Evolutionary conservation across 331 rosid species (phyloP), one percentile per base, ranked within the genome.

Genomic region (Pyracantha coccinea): DNA sequence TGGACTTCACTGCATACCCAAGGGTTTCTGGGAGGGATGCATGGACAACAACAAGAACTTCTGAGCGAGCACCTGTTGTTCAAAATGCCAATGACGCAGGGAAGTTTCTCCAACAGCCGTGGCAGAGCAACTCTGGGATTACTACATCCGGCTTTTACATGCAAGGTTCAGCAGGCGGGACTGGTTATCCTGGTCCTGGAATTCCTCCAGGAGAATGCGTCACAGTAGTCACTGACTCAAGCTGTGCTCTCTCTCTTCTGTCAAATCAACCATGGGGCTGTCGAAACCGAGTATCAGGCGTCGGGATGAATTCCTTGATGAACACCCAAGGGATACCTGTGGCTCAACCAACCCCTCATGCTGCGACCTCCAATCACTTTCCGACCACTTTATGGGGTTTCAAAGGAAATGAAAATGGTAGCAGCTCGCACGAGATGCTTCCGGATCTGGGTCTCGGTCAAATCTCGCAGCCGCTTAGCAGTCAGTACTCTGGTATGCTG

Each of bases 191-290:
- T n/a, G 81, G 84, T 70, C 86, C 87, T 4, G 86, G 88, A 66
- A 83, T 86, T 81, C 89, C 91, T 79, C 81, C 91, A 0, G 92
- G 85, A 77, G 97, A 85, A 93, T 86, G 84, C 82, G 76, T 83
- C 85, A 74, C 88, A 20, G 91, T 82, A 71, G 79, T 80, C 79
- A 64, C 90, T 24, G 97, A 89, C 89, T 91, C 96, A 71, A 91
- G 84, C 80, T 87, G 98, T 93, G 97, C 98, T 93, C 97, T 88
- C 98, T 93, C 98, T 91, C 98, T 91, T 93, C 97, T 93, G 98
- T 93, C 98, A 91, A 91, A 82, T 80, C 90, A 93, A 86, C 65
- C 93, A 71, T 91, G 97, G 96, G 91, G 82, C 87, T 85, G 91
- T 68, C 77, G 88, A 86, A 85, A 83, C 85, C 84, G 84, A 71